Conservation (phyloP, 495 filamentous ascomycete genomes). For the Cercophora scortea region DNA sequence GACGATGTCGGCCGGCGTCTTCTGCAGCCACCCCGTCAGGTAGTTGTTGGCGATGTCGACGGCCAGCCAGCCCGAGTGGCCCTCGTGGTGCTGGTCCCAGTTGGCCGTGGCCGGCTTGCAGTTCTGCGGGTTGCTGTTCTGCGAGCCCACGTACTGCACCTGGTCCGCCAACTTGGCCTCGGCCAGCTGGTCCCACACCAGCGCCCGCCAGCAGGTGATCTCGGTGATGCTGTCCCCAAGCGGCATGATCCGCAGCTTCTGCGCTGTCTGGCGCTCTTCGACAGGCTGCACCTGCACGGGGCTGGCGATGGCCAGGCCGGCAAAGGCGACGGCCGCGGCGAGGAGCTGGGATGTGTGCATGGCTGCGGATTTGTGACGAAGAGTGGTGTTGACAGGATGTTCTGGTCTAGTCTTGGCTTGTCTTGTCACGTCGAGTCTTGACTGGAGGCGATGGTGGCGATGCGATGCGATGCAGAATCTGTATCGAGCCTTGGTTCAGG, state of each 20-base stretch:
- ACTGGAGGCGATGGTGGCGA: no score
- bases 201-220: conserved; percentile 34
- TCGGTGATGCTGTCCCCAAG: conserved; percentile 36
- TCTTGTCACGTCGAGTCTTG: no score
- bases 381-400: neutral
- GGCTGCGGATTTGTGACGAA: neutral
- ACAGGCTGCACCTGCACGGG: conserved; percentile 11
- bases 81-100: conserved; percentile 34
- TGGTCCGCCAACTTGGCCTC: conserved; percentile 15
- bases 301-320: conserved; percentile 4
- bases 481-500: no score
- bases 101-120: conserved; percentile 19
- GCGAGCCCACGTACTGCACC: conserved; percentile 34
- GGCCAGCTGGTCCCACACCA: conserved; percentile 29
- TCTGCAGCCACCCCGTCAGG: conserved; percentile 29
- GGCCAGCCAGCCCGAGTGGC: conserved; percentile 35
- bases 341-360: conserved; percentile 9
- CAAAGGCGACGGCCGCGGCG: conserved; percentile 4
- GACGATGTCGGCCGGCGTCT: conserved; percentile 31
- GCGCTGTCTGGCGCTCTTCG: conserved; percentile 9
- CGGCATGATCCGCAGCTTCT: conserved; percentile 23
- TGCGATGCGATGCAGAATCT: no score
- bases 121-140: conserved; percentile 29
- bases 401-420: no score
- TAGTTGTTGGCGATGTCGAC: conserved; percentile 38